phyloP scores from a whole-genome alignment of 768 basidiomycete genomes.

The Rhizopogon roseolus region DNA sequence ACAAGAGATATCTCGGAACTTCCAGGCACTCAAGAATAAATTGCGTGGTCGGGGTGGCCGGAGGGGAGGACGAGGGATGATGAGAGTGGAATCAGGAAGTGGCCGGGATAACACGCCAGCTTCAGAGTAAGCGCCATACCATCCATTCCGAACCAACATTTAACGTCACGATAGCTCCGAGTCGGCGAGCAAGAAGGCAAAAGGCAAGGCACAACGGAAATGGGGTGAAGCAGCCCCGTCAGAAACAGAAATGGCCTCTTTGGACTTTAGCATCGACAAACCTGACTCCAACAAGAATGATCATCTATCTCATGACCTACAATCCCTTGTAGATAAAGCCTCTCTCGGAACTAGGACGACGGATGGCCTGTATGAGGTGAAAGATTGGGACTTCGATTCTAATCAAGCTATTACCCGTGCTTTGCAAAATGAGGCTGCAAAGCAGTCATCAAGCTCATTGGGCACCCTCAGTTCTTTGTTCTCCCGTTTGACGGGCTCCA shows the following conservation, averaged over 20 bases:
- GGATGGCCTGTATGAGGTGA: conserved; percentile 72
- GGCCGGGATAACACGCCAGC: conserved; percentile 57
- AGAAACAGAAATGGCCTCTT: conserved; percentile 86
- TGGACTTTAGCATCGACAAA: conserved; percentile 80
- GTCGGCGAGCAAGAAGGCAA: conserved; percentile 54
- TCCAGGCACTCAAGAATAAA: conserved; percentile 83
- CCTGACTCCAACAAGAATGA: conserved; percentile 28
- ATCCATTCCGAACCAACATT: background rate
- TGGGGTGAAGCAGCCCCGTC: conserved; percentile 85
- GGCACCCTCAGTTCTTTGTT: conserved; percentile 77
- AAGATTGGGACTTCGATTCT: conserved; percentile 79
- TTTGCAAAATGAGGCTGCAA: conserved; percentile 38
- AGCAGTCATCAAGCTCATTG: conserved; percentile 39
- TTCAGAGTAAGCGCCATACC: conserved; percentile 58
- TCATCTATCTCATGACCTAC: conserved; percentile 42
- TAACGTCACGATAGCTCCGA: conserved; percentile 51
- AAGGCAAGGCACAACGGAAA: conserved; percentile 76
- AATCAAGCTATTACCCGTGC: conserved; percentile 53
- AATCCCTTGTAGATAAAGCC: conserved; percentile 59
- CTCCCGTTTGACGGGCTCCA: conserved; percentile 80
- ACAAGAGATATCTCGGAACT: conserved; percentile 88
- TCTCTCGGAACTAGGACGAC: conserved; percentile 74
- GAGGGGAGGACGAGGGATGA: conserved; percentile 43
- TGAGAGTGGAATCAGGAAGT: conserved; percentile 46
- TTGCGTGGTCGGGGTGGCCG: conserved; percentile 71